Percentiles rank a stretch among this genome's conserved stretches.
Conservation (phyloP, 2,329 filamentous ascomycete species). For the Neurospora crassa region DNA sequence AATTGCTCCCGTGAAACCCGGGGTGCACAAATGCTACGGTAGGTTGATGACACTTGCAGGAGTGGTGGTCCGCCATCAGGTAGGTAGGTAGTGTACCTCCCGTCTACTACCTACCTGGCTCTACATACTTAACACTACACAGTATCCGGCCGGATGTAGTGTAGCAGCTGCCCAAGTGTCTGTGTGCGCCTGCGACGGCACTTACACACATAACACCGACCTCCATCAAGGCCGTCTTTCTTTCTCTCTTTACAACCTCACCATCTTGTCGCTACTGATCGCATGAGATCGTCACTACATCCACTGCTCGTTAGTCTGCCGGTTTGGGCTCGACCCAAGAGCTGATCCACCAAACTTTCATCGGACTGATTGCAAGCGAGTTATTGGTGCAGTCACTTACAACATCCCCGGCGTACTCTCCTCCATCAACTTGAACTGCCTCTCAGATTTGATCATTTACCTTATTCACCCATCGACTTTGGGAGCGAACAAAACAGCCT, state of each 20-base stretch:
- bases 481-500: background rate
- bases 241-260: background rate
- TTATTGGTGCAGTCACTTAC: background rate
- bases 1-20: background rate
- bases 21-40: background rate
- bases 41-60: background rate
- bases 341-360: background rate
- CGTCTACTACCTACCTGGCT: background rate
- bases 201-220: background rate
- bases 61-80: background rate
- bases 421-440: background rate
- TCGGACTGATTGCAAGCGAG: background rate
- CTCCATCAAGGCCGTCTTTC: background rate
- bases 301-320: background rate
- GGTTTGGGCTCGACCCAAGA: background rate
- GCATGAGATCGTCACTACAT: background rate
- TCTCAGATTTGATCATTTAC: background rate
- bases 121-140: too few species aligned
- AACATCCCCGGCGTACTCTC: background rate
- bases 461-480: background rate
- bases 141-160: too few species aligned
- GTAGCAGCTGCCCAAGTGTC: background rate
- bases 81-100: background rate
- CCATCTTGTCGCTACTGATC: background rate
- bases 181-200: background rate